Evolutionary conservation across 208 protist genomes (phyloP).

Genomic region (Entamoeba invadens): DNA sequence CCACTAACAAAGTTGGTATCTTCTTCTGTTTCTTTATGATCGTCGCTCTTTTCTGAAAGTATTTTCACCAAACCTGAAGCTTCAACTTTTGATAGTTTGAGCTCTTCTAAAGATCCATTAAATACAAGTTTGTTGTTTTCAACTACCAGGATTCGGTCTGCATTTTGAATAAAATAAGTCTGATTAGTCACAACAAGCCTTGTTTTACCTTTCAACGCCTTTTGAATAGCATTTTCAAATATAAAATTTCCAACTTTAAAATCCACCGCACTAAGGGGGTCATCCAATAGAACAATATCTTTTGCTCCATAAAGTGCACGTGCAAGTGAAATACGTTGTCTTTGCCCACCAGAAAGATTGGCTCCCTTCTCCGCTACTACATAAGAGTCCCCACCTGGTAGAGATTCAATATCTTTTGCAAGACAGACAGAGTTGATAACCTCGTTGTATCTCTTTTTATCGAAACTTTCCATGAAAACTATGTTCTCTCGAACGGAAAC

Average conservation of each 20-base stretch:
- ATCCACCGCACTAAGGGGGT: constrained; percentile 4
- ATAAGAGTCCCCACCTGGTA: constrained; percentile 53
- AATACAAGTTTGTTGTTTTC: background rate
- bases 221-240: background rate
- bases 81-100: background rate
- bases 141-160: background rate
- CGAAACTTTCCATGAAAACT: constrained; percentile 46
- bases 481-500: constrained; percentile 71
- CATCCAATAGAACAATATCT: constrained; percentile 25
- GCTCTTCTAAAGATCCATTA: background rate
- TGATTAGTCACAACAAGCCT: background rate
- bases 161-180: background rate
- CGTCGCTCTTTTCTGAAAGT: background rate
- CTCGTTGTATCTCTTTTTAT: constrained; percentile 34
- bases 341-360: constrained; percentile 61
- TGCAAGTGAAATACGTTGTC: constrained; percentile 46
- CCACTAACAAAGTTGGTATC: too few relatives aligned
- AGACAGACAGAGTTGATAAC: constrained; percentile 50
- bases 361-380: constrained; percentile 65
- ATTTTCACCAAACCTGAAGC: background rate
- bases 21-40: background rate
- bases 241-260: background rate
- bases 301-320: constrained; percentile 45
- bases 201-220: background rate
- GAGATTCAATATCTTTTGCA: constrained; percentile 56